Conservation (phyloP, 2,329 filamentous ascomycete species). For the Diplocarpon rosae region DNA sequence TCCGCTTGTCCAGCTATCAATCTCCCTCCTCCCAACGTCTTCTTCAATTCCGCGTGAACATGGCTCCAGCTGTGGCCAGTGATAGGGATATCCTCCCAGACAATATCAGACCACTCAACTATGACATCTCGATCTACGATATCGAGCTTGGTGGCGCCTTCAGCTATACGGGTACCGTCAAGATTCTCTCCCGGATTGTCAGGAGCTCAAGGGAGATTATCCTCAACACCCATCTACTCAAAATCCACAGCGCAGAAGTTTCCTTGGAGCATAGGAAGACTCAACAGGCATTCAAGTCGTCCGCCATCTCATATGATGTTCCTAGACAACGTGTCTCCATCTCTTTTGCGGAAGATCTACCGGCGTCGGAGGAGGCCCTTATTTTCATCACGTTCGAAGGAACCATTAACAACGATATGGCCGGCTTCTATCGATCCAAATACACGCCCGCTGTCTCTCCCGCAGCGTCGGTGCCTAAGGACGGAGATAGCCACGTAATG, state of each 20-base stretch:
- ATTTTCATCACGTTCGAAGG: slow-evolving; percentile 68
- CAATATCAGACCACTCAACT: slow-evolving; percentile 71
- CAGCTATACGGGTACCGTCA: slow-evolving; percentile 73
- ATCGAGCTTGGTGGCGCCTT: slow-evolving; percentile 62
- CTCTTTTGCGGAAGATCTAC: slow-evolving; percentile 61
- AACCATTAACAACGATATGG: slow-evolving; percentile 81
- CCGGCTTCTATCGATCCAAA: slow-evolving; percentile 86
- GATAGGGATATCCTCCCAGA: slow-evolving; percentile 53
- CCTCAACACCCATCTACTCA: slow-evolving; percentile 77
- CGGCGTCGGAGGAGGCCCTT: slow-evolving; percentile 52
- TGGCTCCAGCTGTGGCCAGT: slow-evolving; percentile 33
- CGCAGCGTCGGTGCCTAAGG: slow-evolving; percentile 66
- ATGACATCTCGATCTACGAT: slow-evolving; percentile 70
- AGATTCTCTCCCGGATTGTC: slow-evolving; percentile 64
- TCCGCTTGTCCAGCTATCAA: background rate
- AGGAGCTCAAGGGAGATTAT: slow-evolving; percentile 65
- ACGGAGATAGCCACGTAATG: slow-evolving; percentile 59
- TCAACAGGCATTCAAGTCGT: slow-evolving; percentile 44
- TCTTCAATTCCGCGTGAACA: slow-evolving; percentile 7
- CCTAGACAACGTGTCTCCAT: slow-evolving; percentile 76
- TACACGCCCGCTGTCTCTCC: slow-evolving; percentile 73
- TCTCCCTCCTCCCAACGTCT: background rate
- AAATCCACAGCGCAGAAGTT: slow-evolving; percentile 58
- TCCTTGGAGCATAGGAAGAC: slow-evolving; percentile 45
- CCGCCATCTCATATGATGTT: slow-evolving; percentile 66